phyloP scores from a whole-genome alignment of 1,284 basidiomycete genomes.

The Leccinum subspadiceum region DNA sequence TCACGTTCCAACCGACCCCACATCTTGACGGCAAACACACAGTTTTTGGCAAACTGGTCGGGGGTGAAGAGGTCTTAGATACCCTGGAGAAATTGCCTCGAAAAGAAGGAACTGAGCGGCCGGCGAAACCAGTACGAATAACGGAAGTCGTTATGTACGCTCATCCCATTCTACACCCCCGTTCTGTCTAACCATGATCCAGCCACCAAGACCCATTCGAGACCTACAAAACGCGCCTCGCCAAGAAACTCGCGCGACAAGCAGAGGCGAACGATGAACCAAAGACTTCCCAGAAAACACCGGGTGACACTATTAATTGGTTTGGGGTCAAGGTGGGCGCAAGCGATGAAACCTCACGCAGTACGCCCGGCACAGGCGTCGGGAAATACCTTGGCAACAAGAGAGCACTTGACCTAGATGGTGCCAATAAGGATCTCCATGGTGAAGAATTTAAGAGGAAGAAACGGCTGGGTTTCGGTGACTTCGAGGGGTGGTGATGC shows the following conservation, averaged over 20 bases:
- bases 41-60: slow-evolving; percentile 95
- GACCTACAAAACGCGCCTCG: slow-evolving; percentile 74
- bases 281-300: slow-evolving; percentile 40
- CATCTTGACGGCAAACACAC: slow-evolving; percentile 89
- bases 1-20: slow-evolving; percentile 81
- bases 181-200: slow-evolving; percentile 2
- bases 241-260: slow-evolving; percentile 69
- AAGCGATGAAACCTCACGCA: slow-evolving; percentile 33
- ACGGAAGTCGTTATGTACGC: slow-evolving; percentile 74
- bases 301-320: slow-evolving; percentile 73
- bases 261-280: slow-evolving; percentile 43
- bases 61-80: slow-evolving; percentile 88
- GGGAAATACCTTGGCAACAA: slow-evolving; percentile 68
- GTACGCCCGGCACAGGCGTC: slow-evolving; percentile 38
- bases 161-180: slow-evolving; percentile 3
- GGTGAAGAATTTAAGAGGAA: slow-evolving; percentile 65
- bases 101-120: slow-evolving; percentile 84
- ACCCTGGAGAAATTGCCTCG: slow-evolving; percentile 79
- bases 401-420: slow-evolving; percentile 39
- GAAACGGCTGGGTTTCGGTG: slow-evolving; percentile 74
- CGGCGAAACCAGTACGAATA: slow-evolving; percentile 79
- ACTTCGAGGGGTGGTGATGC: slow-evolving; percentile 71
- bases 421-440: slow-evolving; percentile 3
- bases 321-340: slow-evolving; percentile 76
- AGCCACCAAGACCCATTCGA: slow-evolving; percentile 87